These are phyloP conservation scores for Solanum gandarillasii DNA, from an alignment of 257 asterid genomes.

Conservation along the genomic window DNA sequence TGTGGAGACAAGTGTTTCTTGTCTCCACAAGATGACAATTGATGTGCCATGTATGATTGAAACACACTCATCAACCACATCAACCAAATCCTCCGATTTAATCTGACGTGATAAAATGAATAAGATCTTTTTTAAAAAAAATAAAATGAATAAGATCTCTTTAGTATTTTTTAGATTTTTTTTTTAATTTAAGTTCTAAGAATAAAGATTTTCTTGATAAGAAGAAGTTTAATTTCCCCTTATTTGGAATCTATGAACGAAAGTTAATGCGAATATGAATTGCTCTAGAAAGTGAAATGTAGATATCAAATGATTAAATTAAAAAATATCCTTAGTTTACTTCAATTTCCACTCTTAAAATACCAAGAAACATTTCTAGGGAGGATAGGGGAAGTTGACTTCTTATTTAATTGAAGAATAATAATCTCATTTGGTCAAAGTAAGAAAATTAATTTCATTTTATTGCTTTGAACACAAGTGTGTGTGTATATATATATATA, in stretches of 20 bases:
- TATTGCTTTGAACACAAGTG: neutral
- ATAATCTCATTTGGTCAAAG: neutral
- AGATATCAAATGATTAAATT: neutral
- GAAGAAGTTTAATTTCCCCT: neutral
- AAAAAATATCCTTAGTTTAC: neutral
- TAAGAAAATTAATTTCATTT: neutral
- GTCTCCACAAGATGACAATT: constrained; percentile 9
- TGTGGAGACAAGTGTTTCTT: neutral
- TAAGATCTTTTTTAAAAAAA: neutral
- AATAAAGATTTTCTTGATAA: neutral
- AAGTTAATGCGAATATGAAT: neutral
- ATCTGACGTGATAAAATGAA: neutral
- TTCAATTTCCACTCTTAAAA: constrained; percentile 1
- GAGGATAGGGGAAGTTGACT: neutral
- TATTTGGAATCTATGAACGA: too few relatives aligned
- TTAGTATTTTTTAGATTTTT: neutral
- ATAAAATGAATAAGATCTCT: neutral
- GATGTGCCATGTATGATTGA: neutral
- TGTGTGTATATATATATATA: too few relatives aligned
- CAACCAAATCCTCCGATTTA: neutral
- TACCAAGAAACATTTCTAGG: neutral
- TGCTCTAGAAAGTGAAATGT: neutral
- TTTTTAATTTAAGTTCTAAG: neutral
- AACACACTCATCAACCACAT: neutral
- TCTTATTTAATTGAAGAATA: neutral